Evolutionary conservation across 2,329 filamentous ascomycete species (phyloP).

Genomic region (Chaetothyriales sp.): DNA sequence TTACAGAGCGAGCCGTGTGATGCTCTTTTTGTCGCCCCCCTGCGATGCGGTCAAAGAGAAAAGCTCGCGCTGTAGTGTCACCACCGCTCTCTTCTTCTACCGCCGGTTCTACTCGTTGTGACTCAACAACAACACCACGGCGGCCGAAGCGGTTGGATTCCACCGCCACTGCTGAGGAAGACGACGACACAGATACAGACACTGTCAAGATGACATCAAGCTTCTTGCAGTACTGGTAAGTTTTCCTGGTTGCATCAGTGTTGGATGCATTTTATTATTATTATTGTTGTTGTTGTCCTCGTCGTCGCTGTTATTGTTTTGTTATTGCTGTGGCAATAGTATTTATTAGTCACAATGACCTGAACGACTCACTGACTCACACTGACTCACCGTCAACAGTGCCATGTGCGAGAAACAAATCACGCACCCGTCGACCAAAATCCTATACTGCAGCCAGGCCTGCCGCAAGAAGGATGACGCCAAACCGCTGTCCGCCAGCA

Average conservation of each 20-base stretch:
- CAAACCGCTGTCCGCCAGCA: constrained; percentile 28
- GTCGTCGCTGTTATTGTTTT: background rate
- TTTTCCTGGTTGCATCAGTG: constrained; percentile 3
- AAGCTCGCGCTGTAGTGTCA: background rate
- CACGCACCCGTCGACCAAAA: constrained; percentile 42
- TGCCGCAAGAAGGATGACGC: constrained; percentile 33
- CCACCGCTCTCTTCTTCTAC: background rate
- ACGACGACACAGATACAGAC: constrained; percentile 5
- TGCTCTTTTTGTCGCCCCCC: background rate
- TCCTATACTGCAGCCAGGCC: constrained; percentile 52
- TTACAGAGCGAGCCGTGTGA: background rate
- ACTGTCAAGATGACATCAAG: constrained; percentile 28
- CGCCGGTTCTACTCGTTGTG: background rate
- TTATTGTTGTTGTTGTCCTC: background rate
- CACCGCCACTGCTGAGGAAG: background rate
- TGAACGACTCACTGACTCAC: constrained; percentile 13
- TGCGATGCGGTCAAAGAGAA: background rate
- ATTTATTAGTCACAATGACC: background rate
- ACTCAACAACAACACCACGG: background rate
- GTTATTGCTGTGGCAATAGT: background rate
- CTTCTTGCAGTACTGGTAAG: constrained; percentile 33
- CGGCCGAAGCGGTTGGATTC: background rate
- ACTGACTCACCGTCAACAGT: constrained; percentile 26
- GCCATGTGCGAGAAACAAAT: constrained; percentile 53
- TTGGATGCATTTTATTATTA: background rate